Conservation (phyloP, 345 rosid genomes). For the Physaria fendleri region DNA sequence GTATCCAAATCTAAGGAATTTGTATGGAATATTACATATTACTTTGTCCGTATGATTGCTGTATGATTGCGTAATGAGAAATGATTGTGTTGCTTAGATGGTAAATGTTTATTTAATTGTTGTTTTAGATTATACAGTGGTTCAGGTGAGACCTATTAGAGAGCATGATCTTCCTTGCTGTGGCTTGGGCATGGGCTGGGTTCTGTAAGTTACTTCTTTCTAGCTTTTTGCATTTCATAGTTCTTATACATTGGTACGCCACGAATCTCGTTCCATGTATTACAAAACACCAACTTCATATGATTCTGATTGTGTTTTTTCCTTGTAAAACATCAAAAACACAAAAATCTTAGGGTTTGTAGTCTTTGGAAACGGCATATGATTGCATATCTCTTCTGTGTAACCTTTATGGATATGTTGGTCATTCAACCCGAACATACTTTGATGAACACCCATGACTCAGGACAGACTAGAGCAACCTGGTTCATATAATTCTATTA, state of each 20-base stretch:
- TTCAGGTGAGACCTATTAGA: slow-evolving; percentile 43
- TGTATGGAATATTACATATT: background rate
- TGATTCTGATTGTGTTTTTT: background rate
- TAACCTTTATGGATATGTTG: background rate
- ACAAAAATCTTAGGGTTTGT: background rate
- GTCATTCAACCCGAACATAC: background rate
- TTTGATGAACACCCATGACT: background rate
- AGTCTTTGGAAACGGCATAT: background rate
- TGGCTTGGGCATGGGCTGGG: slow-evolving; percentile 90
- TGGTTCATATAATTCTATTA: background rate
- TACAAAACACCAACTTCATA: background rate
- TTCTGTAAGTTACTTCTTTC: slow-evolving; percentile 48
- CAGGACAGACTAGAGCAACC: background rate
- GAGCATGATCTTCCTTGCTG: slow-evolving; percentile 65
- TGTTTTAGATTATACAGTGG: slow-evolving; percentile 49
- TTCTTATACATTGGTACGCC: background rate
- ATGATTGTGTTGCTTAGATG: background rate
- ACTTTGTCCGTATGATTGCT: background rate
- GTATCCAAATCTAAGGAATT: background rate
- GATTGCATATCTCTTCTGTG: background rate
- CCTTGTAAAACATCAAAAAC: background rate
- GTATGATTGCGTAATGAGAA: background rate
- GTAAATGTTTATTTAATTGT: slow-evolving; percentile 2
- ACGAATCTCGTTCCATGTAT: background rate
- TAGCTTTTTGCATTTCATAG: background rate